Evolutionary conservation across 75 land plant species (phyloP).

Genomic region (Sequoiadendron giganteum): DNA sequence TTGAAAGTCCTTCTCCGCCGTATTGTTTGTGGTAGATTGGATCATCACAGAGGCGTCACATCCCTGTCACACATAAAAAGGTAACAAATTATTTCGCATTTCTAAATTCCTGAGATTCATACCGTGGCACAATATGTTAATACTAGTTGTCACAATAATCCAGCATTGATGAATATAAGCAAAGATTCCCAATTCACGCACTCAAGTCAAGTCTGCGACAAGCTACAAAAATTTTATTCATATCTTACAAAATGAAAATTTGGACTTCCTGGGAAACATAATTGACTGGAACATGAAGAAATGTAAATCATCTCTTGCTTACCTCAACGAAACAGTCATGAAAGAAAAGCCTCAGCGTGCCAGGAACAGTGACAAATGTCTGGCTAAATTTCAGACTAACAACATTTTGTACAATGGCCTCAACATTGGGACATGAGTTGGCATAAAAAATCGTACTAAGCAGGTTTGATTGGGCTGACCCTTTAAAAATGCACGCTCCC

Average conservation of each 20-base stretch:
- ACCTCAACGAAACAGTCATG: slow-evolving; percentile 67
- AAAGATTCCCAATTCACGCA: not conserved
- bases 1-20: slow-evolving; percentile 64
- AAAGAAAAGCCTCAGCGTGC: slow-evolving; percentile 45
- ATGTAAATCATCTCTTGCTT: not conserved
- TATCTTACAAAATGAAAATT: not conserved
- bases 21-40: slow-evolving; percentile 41
- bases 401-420: slow-evolving; percentile 12
- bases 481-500: not conserved
- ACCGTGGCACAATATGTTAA: not conserved
- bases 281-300: not conserved
- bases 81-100: not conserved
- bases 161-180: not conserved
- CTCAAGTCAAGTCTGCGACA: not conserved
- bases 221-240: not conserved
- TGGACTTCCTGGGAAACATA: not conserved
- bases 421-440: slow-evolving; percentile 13
- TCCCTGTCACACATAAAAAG: slow-evolving; percentile 35
- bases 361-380: slow-evolving; percentile 27
- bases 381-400: not conserved
- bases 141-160: not conserved
- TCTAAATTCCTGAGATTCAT: not conserved
- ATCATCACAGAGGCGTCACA: slow-evolving; percentile 74
- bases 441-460: slow-evolving; percentile 9
- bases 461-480: slow-evolving; percentile 18